A percentile compares a stretch with the other conserved stretches of the same genome.
phyloP scores from a whole-genome alignment of 495 filamentous ascomycete species.

The Podospora sp. region DNA sequence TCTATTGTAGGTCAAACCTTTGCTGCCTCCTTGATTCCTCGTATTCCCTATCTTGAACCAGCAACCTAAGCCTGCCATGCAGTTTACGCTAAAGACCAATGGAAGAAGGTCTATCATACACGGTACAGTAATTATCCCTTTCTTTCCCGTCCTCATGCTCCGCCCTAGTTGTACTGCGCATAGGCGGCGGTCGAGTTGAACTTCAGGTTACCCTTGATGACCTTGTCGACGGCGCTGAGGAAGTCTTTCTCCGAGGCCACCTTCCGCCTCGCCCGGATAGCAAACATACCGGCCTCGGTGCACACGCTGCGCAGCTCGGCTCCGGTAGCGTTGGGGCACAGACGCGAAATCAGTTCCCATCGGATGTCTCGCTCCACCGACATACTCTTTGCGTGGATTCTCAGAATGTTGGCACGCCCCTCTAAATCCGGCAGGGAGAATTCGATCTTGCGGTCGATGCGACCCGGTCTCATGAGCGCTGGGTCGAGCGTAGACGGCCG shows the following conservation, averaged over 20 bases:
- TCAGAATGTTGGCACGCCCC: conserved; percentile 93
- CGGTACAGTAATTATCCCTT: conserved; percentile 27
- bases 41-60: neutral
- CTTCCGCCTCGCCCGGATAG: conserved; percentile 94
- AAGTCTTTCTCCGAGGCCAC: conserved; percentile 99
- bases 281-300: conserved; percentile 99
- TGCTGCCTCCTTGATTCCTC: neutral
- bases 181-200: conserved; percentile 99
- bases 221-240: conserved; percentile 95
- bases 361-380: conserved; percentile 97
- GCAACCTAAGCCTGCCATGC: conserved; percentile 6
- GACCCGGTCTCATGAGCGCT: conserved; percentile 93
- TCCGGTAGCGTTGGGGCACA: conserved; percentile 96
- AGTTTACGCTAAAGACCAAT: neutral
- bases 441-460: conserved; percentile 98
- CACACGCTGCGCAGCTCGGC: conserved; percentile 94
- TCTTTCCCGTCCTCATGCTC: neutral
- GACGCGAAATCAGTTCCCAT: conserved; percentile 95
- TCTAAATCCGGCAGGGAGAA: conserved; percentile 97
- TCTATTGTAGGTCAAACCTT: no score
- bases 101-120: conserved; percentile 22
- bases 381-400: conserved; percentile 99
- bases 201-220: conserved; percentile 98
- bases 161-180: conserved; percentile 93
- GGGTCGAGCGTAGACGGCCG: conserved; percentile 94